These are phyloP conservation scores for Coniosporium apollinis DNA, from an alignment of 495 filamentous ascomycete genomes.

Conservation along the genomic window DNA sequence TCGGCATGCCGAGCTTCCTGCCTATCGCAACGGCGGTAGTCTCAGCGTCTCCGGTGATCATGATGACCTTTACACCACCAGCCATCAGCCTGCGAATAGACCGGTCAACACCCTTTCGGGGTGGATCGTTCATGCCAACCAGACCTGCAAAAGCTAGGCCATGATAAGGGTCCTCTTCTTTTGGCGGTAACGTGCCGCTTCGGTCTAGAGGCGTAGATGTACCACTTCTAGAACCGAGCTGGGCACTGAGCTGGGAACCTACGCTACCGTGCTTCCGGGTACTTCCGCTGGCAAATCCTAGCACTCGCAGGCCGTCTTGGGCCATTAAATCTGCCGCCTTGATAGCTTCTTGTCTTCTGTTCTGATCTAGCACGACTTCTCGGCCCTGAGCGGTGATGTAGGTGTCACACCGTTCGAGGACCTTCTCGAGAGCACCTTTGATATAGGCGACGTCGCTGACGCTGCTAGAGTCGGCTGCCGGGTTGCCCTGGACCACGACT, in stretches of 20 bases:
- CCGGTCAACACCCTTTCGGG: constrained; percentile 71
- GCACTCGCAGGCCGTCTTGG: constrained; percentile 71
- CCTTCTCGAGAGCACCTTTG: constrained; percentile 83
- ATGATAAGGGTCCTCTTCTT: constrained; percentile 57
- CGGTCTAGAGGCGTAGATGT: constrained; percentile 24
- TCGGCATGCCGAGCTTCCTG: constrained; percentile 79
- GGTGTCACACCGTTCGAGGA: constrained; percentile 74
- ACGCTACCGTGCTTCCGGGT: constrained; percentile 14
- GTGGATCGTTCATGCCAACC: constrained; percentile 95
- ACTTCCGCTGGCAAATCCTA: constrained; percentile 78
- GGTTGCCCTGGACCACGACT: constrained; percentile 47
- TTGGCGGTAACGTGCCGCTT: constrained; percentile 19
- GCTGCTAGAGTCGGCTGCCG: constrained; percentile 25
- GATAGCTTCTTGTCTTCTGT: constrained; percentile 52
- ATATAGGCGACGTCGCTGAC: constrained; percentile 63
- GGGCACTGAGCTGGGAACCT: not conserved
- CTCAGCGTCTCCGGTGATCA: constrained; percentile 96
- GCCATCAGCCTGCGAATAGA: constrained; percentile 83
- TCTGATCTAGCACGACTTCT: constrained; percentile 72
- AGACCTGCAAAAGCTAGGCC: constrained; percentile 79
- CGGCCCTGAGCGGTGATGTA: constrained; percentile 77
- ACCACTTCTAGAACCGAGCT: constrained; percentile 19
- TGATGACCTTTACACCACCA: constrained; percentile 87
- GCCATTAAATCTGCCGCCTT: constrained; percentile 84
- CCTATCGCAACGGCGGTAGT: constrained; percentile 88